Percentiles rank a stretch among this genome's conserved stretches.
These are phyloP conservation scores for Atkinsonella hypoxylon DNA, from an alignment of 2,329 filamentous ascomycete genomes.

Conservation along the genomic window DNA sequence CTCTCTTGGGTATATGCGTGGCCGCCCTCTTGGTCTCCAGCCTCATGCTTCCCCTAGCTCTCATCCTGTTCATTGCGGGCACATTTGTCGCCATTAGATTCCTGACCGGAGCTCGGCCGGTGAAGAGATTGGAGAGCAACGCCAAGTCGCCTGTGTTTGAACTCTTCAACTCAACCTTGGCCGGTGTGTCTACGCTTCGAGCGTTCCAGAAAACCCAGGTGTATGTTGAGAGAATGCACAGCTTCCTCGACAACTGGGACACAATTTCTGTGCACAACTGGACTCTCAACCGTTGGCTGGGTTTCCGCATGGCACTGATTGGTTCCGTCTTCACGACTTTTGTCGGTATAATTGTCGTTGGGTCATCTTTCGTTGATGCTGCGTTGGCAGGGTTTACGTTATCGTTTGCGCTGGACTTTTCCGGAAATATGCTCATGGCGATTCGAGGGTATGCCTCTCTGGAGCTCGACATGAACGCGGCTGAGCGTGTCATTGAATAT, in stretches of 20 bases:
- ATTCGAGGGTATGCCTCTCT: slow-evolving; percentile 57
- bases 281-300: slow-evolving; percentile 68
- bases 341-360: slow-evolving; percentile 52
- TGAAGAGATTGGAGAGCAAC: slow-evolving; percentile 67
- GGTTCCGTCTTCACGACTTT: slow-evolving; percentile 57
- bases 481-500: slow-evolving; percentile 67
- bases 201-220: slow-evolving; percentile 57
- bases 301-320: slow-evolving; percentile 57
- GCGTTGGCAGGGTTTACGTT: slow-evolving; percentile 65
- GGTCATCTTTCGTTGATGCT: slow-evolving; percentile 49
- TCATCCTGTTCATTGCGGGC: slow-evolving; percentile 44
- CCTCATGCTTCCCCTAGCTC: slow-evolving; percentile 50
- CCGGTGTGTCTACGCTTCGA: slow-evolving; percentile 63
- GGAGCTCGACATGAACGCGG: slow-evolving; percentile 69
- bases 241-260: slow-evolving; percentile 55
- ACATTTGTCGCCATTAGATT: slow-evolving; percentile 49
- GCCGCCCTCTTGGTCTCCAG: slow-evolving; percentile 58
- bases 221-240: slow-evolving; percentile 60
- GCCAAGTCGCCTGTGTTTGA: slow-evolving; percentile 72
- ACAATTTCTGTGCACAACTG: slow-evolving; percentile 55
- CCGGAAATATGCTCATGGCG: slow-evolving; percentile 49
- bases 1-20: slow-evolving; percentile 52
- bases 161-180: slow-evolving; percentile 61
- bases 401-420: slow-evolving; percentile 61
- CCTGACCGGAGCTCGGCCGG: slow-evolving; percentile 58